These are phyloP conservation scores for Cymbopogon flexuosus DNA, from an alignment of 202 grass and related monocot species.

Conservation along the genomic window DNA sequence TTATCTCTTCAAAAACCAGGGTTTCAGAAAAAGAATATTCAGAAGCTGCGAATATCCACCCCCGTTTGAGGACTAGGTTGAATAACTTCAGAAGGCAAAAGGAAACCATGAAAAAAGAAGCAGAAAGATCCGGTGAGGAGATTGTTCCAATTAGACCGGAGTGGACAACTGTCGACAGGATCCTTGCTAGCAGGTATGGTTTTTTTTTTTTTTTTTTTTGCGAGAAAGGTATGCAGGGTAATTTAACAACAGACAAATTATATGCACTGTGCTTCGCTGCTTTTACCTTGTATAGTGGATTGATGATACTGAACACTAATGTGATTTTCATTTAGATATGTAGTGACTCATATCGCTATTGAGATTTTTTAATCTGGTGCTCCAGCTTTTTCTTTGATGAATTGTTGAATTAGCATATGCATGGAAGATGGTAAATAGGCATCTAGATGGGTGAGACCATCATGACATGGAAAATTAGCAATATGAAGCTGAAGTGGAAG, in stretches of 20 bases:
- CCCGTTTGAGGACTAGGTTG: constrained; percentile 84
- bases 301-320: constrained; percentile 5
- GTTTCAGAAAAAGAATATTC: constrained; percentile 79
- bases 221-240: constrained; percentile 43
- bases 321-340: background rate
- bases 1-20: constrained; percentile 43
- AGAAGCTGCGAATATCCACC: constrained; percentile 67
- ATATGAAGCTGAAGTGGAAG: constrained; percentile 14
- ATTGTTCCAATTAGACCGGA: constrained; percentile 77
- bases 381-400: background rate
- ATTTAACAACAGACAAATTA: constrained; percentile 7
- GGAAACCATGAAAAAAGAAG: constrained; percentile 51
- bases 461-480: constrained; percentile 2
- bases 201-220: no score
- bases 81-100: constrained; percentile 75
- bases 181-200: constrained; percentile 75
- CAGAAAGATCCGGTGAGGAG: constrained; percentile 58
- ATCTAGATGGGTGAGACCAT: constrained; percentile 2
- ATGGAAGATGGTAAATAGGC: constrained; percentile 14
- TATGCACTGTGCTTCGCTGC: background rate
- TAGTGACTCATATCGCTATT: constrained; percentile 18
- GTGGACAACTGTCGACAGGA: constrained; percentile 91
- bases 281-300: constrained; percentile 14
- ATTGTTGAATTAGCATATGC: background rate
- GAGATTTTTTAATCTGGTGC: background rate